Evolutionary conservation across 495 filamentous ascomycete species (phyloP).

Genomic region (Astrothelium macrocarpum): DNA sequence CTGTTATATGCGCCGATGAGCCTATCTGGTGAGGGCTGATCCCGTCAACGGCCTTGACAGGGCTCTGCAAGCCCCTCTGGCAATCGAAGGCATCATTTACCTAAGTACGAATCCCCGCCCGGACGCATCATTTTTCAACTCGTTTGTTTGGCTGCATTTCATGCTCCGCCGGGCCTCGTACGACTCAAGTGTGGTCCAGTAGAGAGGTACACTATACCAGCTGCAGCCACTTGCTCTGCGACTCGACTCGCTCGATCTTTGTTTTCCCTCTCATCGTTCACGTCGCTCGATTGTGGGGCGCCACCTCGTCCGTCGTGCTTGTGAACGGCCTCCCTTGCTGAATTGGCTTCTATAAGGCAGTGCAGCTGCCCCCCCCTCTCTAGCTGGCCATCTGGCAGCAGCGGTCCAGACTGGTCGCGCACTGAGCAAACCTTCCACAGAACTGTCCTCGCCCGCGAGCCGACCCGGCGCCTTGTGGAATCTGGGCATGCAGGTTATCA

Average conservation of each 20-base stretch:
- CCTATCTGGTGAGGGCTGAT: neutral
- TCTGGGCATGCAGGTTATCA: slow-evolving; percentile 2
- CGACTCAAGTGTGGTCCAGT: neutral
- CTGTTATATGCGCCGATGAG: neutral
- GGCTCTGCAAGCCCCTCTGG: slow-evolving; percentile 1
- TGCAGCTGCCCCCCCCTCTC: neutral
- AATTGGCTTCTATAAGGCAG: neutral
- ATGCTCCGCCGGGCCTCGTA: neutral
- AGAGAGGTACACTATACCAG: neutral
- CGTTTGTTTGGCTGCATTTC: neutral
- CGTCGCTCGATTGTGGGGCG: neutral
- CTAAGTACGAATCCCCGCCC: neutral
- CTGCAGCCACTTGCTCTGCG: slow-evolving; percentile 3
- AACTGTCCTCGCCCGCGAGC: slow-evolving; percentile 2
- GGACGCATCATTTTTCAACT: slow-evolving; percentile 4
- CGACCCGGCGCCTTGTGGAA: slow-evolving; percentile 1
- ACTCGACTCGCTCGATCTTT: neutral
- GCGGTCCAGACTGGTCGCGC: slow-evolving; percentile 3
- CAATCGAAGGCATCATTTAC: neutral
- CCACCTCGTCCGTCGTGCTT: neutral
- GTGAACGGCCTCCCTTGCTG: neutral
- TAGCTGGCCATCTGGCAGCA: neutral
- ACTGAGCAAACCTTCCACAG: slow-evolving; percentile 4
- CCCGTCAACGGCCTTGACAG: neutral
- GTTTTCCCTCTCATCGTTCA: neutral